phyloP scores from a whole-genome alignment of 2,329 filamentous ascomycete genomes.

The Arthrobotrys iridis region DNA sequence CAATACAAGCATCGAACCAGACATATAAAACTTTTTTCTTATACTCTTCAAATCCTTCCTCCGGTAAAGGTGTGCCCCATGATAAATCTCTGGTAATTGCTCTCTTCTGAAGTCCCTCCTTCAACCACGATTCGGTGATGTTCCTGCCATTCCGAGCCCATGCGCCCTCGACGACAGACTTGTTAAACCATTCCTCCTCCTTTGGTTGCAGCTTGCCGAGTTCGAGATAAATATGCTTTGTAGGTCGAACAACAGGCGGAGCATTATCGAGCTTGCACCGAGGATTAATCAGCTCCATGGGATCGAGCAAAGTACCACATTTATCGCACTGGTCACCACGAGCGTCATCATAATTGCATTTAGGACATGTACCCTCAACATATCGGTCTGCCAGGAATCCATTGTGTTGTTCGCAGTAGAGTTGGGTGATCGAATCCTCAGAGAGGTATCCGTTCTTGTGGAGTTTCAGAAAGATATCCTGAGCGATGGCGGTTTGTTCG shows the following conservation, averaged over 20 bases:
- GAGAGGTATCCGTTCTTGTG: conserved; percentile 87
- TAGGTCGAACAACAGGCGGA: conserved; percentile 79
- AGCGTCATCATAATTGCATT: conserved; percentile 77
- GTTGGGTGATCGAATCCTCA: conserved; percentile 86
- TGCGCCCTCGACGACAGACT: conserved; percentile 76
- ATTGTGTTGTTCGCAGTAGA: conserved; percentile 82
- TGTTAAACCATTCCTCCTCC: conserved; percentile 79
- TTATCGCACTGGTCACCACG: conserved; percentile 79
- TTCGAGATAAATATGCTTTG: conserved; percentile 89
- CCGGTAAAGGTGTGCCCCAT: conserved; percentile 75
- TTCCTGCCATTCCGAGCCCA: conserved; percentile 80
- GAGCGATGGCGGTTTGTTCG: conserved; percentile 90
- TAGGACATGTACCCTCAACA: conserved; percentile 77
- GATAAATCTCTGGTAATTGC: conserved; percentile 92
- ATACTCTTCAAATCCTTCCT: conserved; percentile 66
- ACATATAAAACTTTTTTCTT: conserved; percentile 89
- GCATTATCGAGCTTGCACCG: conserved; percentile 90
- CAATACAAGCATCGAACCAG: conserved; percentile 92
- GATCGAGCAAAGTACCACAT: conserved; percentile 77
- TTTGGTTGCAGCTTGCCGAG: conserved; percentile 83
- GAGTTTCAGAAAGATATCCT: conserved; percentile 88
- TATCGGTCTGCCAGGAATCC: conserved; percentile 87
- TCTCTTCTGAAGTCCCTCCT: conserved; percentile 83
- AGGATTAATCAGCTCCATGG: conserved; percentile 80
- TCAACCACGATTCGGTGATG: conserved; percentile 83